These are phyloP conservation scores for Fusarium tuaranense DNA, from an alignment of 2,329 filamentous ascomycete genomes.

Conservation along the genomic window DNA sequence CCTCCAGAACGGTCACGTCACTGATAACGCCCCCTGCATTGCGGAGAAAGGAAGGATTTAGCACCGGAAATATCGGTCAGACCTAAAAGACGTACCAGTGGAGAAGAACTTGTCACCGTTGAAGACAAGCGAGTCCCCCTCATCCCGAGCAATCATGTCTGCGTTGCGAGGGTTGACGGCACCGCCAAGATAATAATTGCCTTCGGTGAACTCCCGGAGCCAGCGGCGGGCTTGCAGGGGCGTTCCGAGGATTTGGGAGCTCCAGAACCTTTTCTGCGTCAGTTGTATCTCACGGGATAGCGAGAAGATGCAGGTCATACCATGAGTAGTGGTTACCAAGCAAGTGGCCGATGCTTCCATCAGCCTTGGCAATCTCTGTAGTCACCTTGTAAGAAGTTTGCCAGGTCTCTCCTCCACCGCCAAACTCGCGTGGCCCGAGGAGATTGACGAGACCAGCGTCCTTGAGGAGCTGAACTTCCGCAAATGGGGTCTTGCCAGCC, in stretches of 20 bases:
- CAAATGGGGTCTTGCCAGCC: not conserved
- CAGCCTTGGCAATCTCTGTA: not conserved
- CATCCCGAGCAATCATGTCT: not conserved
- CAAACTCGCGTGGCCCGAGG: not conserved
- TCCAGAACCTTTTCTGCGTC: not conserved
- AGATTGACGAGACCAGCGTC: not conserved
- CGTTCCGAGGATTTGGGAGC: not conserved
- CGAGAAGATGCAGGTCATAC: not conserved
- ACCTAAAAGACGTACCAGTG: not conserved
- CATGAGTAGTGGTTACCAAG: not conserved
- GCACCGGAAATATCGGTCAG: not conserved
- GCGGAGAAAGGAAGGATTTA: not conserved
- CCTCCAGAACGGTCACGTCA: not conserved
- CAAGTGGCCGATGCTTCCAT: not conserved
- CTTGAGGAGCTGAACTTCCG: not conserved
- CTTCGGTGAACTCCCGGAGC: not conserved
- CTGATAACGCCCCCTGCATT: slow-evolving; percentile 1
- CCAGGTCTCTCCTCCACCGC: not conserved
- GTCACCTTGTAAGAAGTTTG: not conserved
- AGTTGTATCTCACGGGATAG: not conserved
- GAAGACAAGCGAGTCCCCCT: not conserved
- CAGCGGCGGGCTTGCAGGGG: not conserved
- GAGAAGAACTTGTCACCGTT: not conserved
- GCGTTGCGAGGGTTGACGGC: not conserved
- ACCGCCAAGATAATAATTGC: not conserved